Conservation (phyloP, 768 basidiomycete species). For the Agaricus subrufescens region DNA sequence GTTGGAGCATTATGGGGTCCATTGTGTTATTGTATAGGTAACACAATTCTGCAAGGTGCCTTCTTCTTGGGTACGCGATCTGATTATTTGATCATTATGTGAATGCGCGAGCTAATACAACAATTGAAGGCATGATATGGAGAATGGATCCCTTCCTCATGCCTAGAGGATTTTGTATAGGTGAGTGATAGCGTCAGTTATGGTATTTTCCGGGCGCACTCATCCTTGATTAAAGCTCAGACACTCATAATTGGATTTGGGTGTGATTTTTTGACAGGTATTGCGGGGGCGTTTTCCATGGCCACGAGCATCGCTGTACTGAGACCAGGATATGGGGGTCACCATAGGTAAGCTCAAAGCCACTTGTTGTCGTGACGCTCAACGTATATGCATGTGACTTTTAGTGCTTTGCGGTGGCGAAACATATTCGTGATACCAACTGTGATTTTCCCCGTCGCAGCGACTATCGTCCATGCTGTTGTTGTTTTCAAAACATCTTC, state of each 20-base stretch:
- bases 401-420: slow-evolving; percentile 49
- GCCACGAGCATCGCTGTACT: slow-evolving; percentile 35
- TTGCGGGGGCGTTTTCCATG: slow-evolving; percentile 37
- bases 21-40: slow-evolving; percentile 42
- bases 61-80: slow-evolving; percentile 54
- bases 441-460: slow-evolving; percentile 42
- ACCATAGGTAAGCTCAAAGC: slow-evolving; percentile 23
- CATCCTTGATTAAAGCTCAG: slow-evolving; percentile 29
- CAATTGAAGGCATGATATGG: slow-evolving; percentile 51
- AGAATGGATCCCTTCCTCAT: slow-evolving; percentile 57
- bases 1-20: slow-evolving; percentile 45
- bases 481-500: slow-evolving; percentile 40
- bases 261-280: slow-evolving; percentile 39
- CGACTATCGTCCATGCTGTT: slow-evolving; percentile 36
- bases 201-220: background rate
- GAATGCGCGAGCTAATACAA: background rate
- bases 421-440: slow-evolving; percentile 38
- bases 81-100: background rate
- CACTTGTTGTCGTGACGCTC: slow-evolving; percentile 9
- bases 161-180: slow-evolving; percentile 54
- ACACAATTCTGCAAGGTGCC: slow-evolving; percentile 46
- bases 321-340: slow-evolving; percentile 38
- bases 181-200: slow-evolving; percentile 25
- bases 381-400: background rate
- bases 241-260: slow-evolving; percentile 37